Percentiles rank a stretch among this genome's conserved stretches.
Conservation (phyloP, 169 alveolate genomes). For the Cryptosporidium meleagridis region DNA sequence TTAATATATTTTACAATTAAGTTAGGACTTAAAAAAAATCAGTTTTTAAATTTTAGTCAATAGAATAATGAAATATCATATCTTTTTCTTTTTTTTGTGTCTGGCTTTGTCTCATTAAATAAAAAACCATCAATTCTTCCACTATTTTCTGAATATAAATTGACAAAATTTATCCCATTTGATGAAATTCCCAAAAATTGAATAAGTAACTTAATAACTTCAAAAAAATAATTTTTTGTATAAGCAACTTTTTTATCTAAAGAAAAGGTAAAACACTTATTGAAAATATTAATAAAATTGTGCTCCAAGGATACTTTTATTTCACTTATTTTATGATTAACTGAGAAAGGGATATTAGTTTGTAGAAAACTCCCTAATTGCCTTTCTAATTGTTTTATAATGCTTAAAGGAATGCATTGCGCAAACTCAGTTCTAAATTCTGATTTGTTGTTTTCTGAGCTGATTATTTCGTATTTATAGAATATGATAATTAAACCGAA, state of each 20-base stretch:
- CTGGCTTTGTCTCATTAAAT: not conserved
- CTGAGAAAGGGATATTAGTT: slow-evolving; percentile 16
- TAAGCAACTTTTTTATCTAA: not conserved
- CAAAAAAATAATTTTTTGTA: not conserved
- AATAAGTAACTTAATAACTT: slow-evolving; percentile 7
- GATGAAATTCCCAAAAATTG: slow-evolving; percentile 10
- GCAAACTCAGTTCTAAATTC: not conserved
- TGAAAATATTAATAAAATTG: slow-evolving; percentile 8
- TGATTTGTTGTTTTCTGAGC: not conserved
- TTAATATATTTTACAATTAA: not conserved
- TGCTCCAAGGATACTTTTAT: not conserved
- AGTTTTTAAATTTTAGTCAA: not conserved
- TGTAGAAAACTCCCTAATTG: slow-evolving; percentile 14
- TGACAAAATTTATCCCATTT: not conserved
- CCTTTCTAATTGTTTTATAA: slow-evolving; percentile 35
- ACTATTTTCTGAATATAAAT: not conserved
- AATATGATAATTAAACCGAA: slow-evolving; percentile 31
- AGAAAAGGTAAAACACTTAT: slow-evolving; percentile 13
- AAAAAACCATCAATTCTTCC: not conserved
- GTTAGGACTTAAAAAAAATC: not conserved
- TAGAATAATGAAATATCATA: not conserved
- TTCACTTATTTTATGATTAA: not conserved
- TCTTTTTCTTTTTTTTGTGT: not conserved
- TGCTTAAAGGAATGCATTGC: not conserved
- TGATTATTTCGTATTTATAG: slow-evolving; percentile 1